Base-by-base conservation (phyloP, 345 rosid species). In the Hevea brasiliensis region DNA sequence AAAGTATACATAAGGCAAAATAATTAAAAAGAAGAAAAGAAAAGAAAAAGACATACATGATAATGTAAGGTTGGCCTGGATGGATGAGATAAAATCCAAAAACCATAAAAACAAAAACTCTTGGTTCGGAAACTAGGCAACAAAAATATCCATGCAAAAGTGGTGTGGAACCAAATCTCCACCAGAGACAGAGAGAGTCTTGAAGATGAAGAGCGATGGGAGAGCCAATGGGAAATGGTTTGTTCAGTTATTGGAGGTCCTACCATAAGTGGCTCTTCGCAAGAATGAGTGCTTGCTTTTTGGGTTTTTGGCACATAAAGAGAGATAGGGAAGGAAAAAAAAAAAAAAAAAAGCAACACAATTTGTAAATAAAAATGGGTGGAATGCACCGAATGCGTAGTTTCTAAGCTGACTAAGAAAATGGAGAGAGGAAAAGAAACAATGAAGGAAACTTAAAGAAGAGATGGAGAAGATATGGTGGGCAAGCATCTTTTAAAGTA, bases 321-420 rank as follows among this genome's bases (percentile, higher is more conserved):
- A 75, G 8, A 40, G 40, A 66, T 59, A 29, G 32, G 3, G 6
- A 11, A 6, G 24, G 18, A 13, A 21, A 20, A 20, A 21, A 23
- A 61, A 2, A 68, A 51, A 32, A 2, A 44, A 8, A 44, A 44
- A 44, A 11, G 13, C 9, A 44, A 44, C 11, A 11, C 9, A 21
- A 17, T 15, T 7, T 26, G 18, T 8, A 58, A 29, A 24, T 65
- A 41, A 63, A 79, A 35, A 72, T 77, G 70, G 77, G 89, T 80
- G 91, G 92, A 84, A 67, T 60, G 75, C 61, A 80, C 76, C 67
- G 89, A 84, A 85, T 71, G 97, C 97, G 92, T 91, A 85, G 90
- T 86, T 82, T 81, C 67, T 85, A 91, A 87, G 97, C 97, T 80
- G 90, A 86, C 85, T 80, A 83, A 24, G 27, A 26, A 66, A 72